phyloP scores from a whole-genome alignment of 192 early-diverging fungal species.

The Thamnidium elegans region DNA sequence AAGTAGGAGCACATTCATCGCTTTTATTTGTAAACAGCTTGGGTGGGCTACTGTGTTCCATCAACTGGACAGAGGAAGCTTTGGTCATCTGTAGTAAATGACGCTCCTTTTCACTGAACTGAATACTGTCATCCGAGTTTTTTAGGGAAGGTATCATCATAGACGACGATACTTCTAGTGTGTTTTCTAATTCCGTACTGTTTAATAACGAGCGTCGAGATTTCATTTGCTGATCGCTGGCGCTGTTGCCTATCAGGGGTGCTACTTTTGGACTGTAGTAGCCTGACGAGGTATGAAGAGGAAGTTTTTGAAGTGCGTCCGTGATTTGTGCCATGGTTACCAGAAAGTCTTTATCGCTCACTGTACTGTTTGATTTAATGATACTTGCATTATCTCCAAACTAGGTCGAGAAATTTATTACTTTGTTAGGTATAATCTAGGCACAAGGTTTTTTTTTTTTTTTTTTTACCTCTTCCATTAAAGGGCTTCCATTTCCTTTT shows the following conservation, averaged over 20 bases:
- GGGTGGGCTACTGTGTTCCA: too few relatives aligned
- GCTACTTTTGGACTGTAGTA: not conserved
- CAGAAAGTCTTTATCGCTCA: constrained; percentile 12
- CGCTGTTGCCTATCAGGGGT: not conserved
- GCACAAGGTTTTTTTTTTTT: not conserved
- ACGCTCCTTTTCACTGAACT: too few relatives aligned
- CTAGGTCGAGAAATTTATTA: not conserved
- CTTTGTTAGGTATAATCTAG: not conserved
- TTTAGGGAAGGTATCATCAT: not conserved
- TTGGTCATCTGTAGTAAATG: too few relatives aligned
- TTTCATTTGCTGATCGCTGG: not conserved
- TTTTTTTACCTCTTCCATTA: constrained; percentile 1
- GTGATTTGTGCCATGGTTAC: constrained; percentile 18
- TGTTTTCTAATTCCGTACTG: too few relatives aligned
- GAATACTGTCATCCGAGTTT: too few relatives aligned
- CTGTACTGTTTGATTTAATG: not conserved
- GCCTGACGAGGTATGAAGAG: not conserved
- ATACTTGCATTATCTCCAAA: not conserved
- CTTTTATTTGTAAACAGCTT: too few relatives aligned
- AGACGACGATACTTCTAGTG: too few relatives aligned
- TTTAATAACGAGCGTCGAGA: too few relatives aligned
- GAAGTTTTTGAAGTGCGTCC: constrained; percentile 8
- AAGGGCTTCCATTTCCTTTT: constrained; percentile 11
- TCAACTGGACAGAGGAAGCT: too few relatives aligned
- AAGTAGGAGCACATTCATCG: too few relatives aligned